Base-by-base conservation (phyloP, 1,139 yeast species). In the Geotrichum aggregatum region DNA sequence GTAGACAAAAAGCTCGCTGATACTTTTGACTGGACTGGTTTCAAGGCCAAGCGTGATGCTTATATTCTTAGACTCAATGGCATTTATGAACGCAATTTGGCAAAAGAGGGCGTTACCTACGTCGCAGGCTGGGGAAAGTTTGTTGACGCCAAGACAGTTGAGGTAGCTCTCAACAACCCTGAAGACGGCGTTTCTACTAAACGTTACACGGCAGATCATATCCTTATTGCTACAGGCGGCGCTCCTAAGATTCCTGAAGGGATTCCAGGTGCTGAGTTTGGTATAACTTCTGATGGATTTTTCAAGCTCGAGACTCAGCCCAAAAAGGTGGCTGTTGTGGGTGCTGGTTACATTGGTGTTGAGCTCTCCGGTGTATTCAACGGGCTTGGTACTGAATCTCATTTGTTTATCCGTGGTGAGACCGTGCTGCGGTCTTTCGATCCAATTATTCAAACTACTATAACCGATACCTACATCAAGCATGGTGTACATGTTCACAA, bases 301-400 rank as follows among this genome's bases (percentile, higher is more conserved):
- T 92, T 92, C 65, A 80, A 78, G 58, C 75, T 92, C 60, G 82
- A 77, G 56, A 66, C 74, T 45, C 98, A 91, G 71, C 98, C 98
- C 47, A 84, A 87, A 70, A 77, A 82, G 50, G 98, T 92, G 28
- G 98, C 95, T 1, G 77, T 94, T 58, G 96, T 92, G 14, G 99
- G 99, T 61, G 97, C 97, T 38, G 99, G 99, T 45, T 92, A 92
- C 73, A 92, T 92, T 68, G 98, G 96, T 54, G 86, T 89, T 46
- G 99, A 92, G 72, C 78, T 92, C 52, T 86, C 97, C 3, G 98
- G 98, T 58, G 88, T 92, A 44, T 92, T 92, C 80, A 77, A 84
- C 59, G 88, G 89, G 31, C 76, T 92, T 56, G 96, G 95, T 13
- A 69, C 91, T n/a, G 88, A 92, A 61, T 84, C 96, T 47, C 91